Percentiles rank a stretch among this genome's conserved stretches.
Evolutionary conservation across 192 early-diverging fungal genomes (phyloP).

Genomic region (Gigaspora rosea): DNA sequence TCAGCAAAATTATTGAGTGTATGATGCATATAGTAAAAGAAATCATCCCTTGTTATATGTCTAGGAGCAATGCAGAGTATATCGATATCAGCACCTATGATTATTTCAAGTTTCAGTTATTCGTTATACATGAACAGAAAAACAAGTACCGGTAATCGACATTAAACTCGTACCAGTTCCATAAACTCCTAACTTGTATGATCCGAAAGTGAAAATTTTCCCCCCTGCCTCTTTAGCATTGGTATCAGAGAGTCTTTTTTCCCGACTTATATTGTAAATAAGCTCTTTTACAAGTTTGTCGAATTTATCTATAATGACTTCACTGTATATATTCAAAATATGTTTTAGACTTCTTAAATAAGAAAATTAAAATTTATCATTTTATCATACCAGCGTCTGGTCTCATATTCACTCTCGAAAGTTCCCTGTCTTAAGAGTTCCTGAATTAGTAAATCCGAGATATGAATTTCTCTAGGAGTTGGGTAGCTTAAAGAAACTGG

Average conservation of each 20-base stretch:
- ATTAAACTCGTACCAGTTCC: constrained; percentile 61
- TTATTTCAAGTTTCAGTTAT: neutral
- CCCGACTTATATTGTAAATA: constrained; percentile 74
- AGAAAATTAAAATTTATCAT: too few relatives aligned
- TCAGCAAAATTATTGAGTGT: constrained; percentile 81
- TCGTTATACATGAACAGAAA: too few relatives aligned
- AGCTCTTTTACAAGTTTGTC: constrained; percentile 90
- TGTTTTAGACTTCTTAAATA: too few relatives aligned
- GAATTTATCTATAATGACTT: constrained; percentile 86
- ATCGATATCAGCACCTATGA: constrained; percentile 93
- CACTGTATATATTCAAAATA: constrained; percentile 46
- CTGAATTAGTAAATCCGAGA: constrained; percentile 69
- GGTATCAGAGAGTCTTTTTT: constrained; percentile 73
- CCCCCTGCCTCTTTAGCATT: constrained; percentile 88
- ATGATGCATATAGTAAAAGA: constrained; percentile 87
- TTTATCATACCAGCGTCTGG: constrained; percentile 69
- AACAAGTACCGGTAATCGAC: too few relatives aligned
- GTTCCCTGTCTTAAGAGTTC: constrained; percentile 73
- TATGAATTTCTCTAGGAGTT: constrained; percentile 64
- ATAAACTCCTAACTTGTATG: constrained; percentile 94
- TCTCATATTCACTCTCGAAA: constrained; percentile 88
- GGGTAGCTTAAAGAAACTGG: constrained; percentile 70
- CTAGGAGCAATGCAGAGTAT: constrained; percentile 93
- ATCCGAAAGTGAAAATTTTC: constrained; percentile 98
- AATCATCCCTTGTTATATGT: constrained; percentile 88